Evolutionary conservation across 1,139 yeast genomes (phyloP).

Genomic region (Blastobotrys arbuscula): DNA sequence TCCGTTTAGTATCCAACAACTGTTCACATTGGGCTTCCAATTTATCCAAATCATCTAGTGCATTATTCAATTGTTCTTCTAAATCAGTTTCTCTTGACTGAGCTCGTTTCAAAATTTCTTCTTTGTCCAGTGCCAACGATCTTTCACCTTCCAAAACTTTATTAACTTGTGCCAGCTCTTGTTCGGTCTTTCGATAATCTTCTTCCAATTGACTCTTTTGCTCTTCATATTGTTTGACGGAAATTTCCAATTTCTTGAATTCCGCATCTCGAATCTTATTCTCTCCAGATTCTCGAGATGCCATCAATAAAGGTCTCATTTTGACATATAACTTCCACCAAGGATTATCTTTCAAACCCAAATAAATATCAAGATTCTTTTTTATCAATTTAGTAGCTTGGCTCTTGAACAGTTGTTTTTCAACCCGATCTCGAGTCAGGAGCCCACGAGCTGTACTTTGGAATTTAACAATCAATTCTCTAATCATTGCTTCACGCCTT

Average conservation of each 20-base stretch:
- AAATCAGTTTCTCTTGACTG: slow-evolving; percentile 39
- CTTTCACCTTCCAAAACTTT: slow-evolving; percentile 38
- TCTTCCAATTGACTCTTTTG: slow-evolving; percentile 32
- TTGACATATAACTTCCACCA: slow-evolving; percentile 77
- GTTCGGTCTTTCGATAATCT: slow-evolving; percentile 33
- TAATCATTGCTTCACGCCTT: slow-evolving; percentile 61
- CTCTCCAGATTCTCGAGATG: slow-evolving; percentile 54
- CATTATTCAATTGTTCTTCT: slow-evolving; percentile 35
- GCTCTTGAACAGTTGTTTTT: slow-evolving; percentile 49
- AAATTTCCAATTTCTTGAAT: slow-evolving; percentile 48
- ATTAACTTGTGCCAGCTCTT: slow-evolving; percentile 36
- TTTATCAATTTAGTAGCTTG: slow-evolving; percentile 71
- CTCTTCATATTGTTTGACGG: slow-evolving; percentile 33
- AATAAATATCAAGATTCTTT: slow-evolving; percentile 52
- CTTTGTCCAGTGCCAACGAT: slow-evolving; percentile 40
- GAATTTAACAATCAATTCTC: slow-evolving; percentile 51
- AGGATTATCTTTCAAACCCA: slow-evolving; percentile 52
- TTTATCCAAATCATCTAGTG: slow-evolving; percentile 35
- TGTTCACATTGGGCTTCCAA: slow-evolving; percentile 37
- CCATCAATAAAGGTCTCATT: slow-evolving; percentile 72
- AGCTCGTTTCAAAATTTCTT: slow-evolving; percentile 38
- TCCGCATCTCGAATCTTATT: slow-evolving; percentile 54
- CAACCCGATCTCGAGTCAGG: slow-evolving; percentile 48
- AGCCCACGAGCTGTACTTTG: slow-evolving; percentile 69
- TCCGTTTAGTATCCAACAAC: slow-evolving; percentile 35